phyloP scores from a whole-genome alignment of 306 rosid species.

The Spatholobus suberectus region DNA sequence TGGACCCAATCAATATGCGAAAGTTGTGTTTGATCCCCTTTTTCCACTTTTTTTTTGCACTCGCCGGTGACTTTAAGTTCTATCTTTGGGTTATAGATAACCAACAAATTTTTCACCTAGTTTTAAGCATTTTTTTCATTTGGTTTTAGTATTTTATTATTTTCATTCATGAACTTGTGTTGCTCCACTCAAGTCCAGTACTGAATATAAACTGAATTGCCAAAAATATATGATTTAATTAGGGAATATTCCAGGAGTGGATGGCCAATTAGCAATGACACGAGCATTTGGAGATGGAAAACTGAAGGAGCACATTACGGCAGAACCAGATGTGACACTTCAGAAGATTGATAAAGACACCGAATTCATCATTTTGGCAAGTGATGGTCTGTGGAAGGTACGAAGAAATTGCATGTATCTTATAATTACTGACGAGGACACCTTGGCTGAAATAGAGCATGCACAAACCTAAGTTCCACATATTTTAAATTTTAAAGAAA shows the following conservation, averaged over 20 bases:
- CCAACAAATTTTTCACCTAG: not conserved
- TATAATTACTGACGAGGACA: conserved; percentile 12
- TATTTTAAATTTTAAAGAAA: not conserved
- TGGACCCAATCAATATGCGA: no score
- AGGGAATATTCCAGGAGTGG: conserved; percentile 67
- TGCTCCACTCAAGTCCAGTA: not conserved
- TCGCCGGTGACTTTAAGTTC: no score
- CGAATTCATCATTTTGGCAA: conserved; percentile 56
- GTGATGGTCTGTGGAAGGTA: conserved; percentile 69
- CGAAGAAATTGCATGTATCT: not conserved
- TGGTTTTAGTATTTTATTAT: not conserved
- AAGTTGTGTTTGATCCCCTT: not conserved
- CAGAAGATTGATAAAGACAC: conserved; percentile 50
- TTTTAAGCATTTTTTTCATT: not conserved
- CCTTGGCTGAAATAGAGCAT: not conserved
- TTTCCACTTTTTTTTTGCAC: not conserved
- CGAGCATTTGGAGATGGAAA: conserved; percentile 68
- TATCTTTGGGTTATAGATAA: no score
- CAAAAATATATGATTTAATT: conserved; percentile 45
- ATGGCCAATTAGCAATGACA: conserved; percentile 71
- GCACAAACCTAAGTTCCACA: not conserved
- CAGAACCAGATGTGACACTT: conserved; percentile 57
- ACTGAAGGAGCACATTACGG: conserved; percentile 60
- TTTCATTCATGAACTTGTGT: conserved; percentile 37
- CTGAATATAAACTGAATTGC: conserved; percentile 15